Percentiles rank a stretch among this genome's conserved stretches.
Conservation (phyloP, 331 rosid species). For the Malus hybrid region DNA sequence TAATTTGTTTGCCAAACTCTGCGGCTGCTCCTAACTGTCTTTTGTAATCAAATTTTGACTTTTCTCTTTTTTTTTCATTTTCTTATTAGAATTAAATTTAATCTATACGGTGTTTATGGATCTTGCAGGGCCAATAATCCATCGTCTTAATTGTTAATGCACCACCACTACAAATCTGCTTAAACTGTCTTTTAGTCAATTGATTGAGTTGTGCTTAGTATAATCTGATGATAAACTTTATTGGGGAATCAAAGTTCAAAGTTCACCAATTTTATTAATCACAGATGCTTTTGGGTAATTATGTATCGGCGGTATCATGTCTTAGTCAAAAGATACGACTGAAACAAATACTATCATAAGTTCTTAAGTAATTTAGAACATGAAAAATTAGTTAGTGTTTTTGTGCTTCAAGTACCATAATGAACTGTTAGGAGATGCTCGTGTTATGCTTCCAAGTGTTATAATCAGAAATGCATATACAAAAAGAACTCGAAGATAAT, state of each 20-base stretch:
- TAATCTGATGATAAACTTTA: neutral
- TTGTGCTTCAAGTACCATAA: too few relatives aligned
- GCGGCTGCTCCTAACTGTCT: conserved; percentile 2
- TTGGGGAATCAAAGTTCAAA: neutral
- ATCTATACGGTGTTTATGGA: conserved; percentile 6
- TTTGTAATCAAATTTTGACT: neutral
- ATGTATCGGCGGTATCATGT: neutral
- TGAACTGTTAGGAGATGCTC: too few relatives aligned
- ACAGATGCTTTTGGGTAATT: neutral
- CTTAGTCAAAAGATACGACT: neutral
- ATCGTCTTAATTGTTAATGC: neutral
- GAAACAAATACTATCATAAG: too few relatives aligned
- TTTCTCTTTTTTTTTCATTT: neutral
- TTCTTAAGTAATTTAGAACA: too few relatives aligned
- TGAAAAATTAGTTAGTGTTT: too few relatives aligned
- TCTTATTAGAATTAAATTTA: neutral
- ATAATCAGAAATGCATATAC: too few relatives aligned
- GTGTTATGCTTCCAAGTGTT: too few relatives aligned
- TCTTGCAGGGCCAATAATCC: neutral
- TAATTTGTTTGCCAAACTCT: neutral
- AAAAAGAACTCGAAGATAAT: too few relatives aligned
- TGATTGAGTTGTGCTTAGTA: neutral
- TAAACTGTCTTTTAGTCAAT: neutral
- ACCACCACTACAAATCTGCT: neutral
- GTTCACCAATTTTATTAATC: neutral